Evolutionary conservation across 2,329 filamentous ascomycete genomes (phyloP), one percentile per base, ranked within the genome.

Genomic region (Nemania abortiva): DNA sequence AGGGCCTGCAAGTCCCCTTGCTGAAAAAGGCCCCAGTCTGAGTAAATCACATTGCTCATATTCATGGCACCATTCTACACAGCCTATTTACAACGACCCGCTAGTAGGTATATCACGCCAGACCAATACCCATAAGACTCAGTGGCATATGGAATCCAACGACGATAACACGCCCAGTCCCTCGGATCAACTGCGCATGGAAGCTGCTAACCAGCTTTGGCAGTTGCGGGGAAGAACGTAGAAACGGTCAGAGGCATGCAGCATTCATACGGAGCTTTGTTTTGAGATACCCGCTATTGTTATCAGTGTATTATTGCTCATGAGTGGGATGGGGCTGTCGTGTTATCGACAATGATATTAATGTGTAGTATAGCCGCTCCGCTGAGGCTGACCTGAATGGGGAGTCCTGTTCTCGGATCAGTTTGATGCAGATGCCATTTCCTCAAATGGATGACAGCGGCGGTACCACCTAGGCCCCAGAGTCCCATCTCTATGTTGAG

Each of bases 81-180:
- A 74, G 34, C 77, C 77, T 3, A 77, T 77, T 27, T 74, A 77
- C 10, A 78, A 72, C 66, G 72, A 76, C 27, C 72, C 76, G 5
- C 74, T 79, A 4, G 55, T 72, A 15, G 74, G 74, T n/a, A 66
- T 77, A 64, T 71, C 65, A 6, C 75, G 73, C 47, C 72, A 70
- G 29, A 64, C 67, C 68, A 73, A 60, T 64, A 63, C 31, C 10
- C 62, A 59, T 13, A 70, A 68, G 54, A 53, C 55, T 20, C 63
- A 67, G n/a, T 58, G 37, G 63, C 49, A 45, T 54, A 29, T 47
- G 45, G 55, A 67, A 34, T 63, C 54, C 4, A 66, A 63, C 13
- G 70, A 73, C 49, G 73, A 78, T n/a, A 74, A 76, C 13, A 74
- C 76, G 1, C 76, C 76, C 1, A 79, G 77, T 52, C 77, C 77